phyloP scores from a whole-genome alignment of 768 basidiomycete species.

The Multifurca ochricompacta region DNA sequence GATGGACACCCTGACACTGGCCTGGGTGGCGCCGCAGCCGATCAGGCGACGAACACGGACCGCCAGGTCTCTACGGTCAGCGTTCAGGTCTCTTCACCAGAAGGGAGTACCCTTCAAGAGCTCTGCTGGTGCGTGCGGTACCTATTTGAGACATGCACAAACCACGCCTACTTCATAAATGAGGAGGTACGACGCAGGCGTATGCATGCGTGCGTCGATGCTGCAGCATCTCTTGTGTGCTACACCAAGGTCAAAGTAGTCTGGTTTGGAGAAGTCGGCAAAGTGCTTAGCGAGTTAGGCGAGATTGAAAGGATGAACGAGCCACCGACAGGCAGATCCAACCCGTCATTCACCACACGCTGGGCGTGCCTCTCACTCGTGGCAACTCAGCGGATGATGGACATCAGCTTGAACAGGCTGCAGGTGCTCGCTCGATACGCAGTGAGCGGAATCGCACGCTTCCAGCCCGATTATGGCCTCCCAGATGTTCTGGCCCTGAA shows the following conservation, averaged over 20 bases:
- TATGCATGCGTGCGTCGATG: constrained; percentile 7
- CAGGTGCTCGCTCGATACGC: neutral
- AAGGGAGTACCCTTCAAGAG: neutral
- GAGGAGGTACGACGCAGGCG: constrained; percentile 7
- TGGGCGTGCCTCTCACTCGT: constrained; percentile 5
- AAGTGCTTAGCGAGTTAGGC: neutral
- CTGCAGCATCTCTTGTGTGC: constrained; percentile 2
- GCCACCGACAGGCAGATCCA: neutral
- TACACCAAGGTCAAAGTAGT: neutral
- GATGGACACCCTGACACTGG: no score
- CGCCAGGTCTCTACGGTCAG: no score
- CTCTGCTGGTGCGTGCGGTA: neutral
- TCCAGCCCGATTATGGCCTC: neutral
- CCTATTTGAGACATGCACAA: constrained; percentile 5
- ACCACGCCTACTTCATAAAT: neutral
- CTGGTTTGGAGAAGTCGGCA: constrained; percentile 5
- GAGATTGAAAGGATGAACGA: neutral
- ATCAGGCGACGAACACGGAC: no score
- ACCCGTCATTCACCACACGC: neutral
- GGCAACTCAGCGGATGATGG: neutral
- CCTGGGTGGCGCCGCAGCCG: no score
- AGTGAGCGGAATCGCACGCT: neutral
- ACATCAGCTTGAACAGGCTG: no score
- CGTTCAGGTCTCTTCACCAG: neutral
- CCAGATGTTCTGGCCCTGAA: neutral